These are phyloP conservation scores for Rhizophagus prolifer DNA, from an alignment of 192 early-diverging fungal genomes.

Conservation along the genomic window DNA sequence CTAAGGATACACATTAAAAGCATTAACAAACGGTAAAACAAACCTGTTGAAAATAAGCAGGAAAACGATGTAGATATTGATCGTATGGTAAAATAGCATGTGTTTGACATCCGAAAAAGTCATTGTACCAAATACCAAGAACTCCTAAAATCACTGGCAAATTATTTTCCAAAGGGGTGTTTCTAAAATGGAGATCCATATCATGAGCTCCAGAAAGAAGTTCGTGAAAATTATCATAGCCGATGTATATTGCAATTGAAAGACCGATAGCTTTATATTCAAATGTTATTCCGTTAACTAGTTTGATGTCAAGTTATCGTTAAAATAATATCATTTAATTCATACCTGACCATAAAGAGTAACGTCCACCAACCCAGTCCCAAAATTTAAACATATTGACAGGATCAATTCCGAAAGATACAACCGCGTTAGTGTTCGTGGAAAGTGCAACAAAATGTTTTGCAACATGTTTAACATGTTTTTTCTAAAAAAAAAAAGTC, in stretches of 20 bases:
- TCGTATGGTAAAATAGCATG: constrained; percentile 97
- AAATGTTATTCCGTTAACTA: too few relatives aligned
- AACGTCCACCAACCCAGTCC: constrained; percentile 99
- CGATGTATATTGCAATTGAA: constrained; percentile 93
- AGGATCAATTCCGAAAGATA: constrained; percentile 90
- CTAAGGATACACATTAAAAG: not conserved
- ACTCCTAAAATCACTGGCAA: constrained; percentile 87
- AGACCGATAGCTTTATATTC: constrained; percentile 79
- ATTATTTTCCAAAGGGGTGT: constrained; percentile 89
- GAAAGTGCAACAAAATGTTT: constrained; percentile 96
- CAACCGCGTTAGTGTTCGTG: constrained; percentile 49
- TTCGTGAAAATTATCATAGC: constrained; percentile 91
- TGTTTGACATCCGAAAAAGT: constrained; percentile 95
- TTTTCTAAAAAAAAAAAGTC: constrained; percentile 39
- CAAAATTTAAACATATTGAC: constrained; percentile 99
- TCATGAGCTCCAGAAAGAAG: constrained; percentile 90
- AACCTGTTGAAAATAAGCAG: constrained; percentile 98
- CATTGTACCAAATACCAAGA: constrained; percentile 97
- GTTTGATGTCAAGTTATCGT: too few relatives aligned
- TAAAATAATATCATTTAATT: not conserved
- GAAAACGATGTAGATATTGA: constrained; percentile 97
- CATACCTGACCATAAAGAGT: constrained; percentile 92
- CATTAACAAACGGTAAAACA: not conserved
- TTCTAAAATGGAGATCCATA: constrained; percentile 96
- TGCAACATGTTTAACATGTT: constrained; percentile 89